phyloP scores from a whole-genome alignment of 192 early-diverging fungal species.

The Chytriomyces confervae region DNA sequence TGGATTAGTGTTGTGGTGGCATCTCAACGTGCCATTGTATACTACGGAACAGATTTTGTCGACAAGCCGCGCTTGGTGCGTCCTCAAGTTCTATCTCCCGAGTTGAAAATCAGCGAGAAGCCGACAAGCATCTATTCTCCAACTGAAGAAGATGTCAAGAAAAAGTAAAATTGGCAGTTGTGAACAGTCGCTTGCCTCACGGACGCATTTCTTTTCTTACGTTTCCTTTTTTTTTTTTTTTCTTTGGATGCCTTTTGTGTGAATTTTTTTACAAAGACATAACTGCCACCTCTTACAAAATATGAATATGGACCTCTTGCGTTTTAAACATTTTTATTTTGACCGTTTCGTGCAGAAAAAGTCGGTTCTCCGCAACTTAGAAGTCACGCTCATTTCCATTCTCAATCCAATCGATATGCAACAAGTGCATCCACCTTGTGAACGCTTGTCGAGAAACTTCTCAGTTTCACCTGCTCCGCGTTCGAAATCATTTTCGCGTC shows the following conservation, averaged over 20 bases:
- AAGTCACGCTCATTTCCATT: too few relatives aligned
- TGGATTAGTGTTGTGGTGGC: constrained; percentile 31
- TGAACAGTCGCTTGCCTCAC: too few relatives aligned
- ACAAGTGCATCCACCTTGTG: constrained; percentile 89
- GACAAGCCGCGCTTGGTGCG: constrained; percentile 45
- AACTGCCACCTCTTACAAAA: too few relatives aligned
- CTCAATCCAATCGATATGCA: constrained; percentile 67
- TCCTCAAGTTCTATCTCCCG: neutral
- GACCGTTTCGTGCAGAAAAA: too few relatives aligned
- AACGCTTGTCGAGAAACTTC: constrained; percentile 81
- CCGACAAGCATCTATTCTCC: constrained; percentile 14
- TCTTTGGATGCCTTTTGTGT: too few relatives aligned
- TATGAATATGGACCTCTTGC: too few relatives aligned
- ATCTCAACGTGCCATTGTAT: constrained; percentile 37
- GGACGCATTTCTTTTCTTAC: too few relatives aligned
- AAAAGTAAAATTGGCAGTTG: neutral
- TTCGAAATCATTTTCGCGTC: constrained; percentile 81
- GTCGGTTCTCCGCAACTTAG: too few relatives aligned
- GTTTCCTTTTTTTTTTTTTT: too few relatives aligned
- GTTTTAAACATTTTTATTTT: too few relatives aligned
- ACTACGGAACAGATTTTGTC: constrained; percentile 54
- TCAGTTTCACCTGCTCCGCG: constrained; percentile 81
- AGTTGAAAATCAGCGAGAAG: constrained; percentile 19
- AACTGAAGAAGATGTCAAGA: constrained; percentile 8
- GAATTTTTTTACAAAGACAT: too few relatives aligned